Evolutionary conservation across 2,329 filamentous ascomycete genomes (phyloP).

Genomic region (Pseudomassariella vexata): DNA sequence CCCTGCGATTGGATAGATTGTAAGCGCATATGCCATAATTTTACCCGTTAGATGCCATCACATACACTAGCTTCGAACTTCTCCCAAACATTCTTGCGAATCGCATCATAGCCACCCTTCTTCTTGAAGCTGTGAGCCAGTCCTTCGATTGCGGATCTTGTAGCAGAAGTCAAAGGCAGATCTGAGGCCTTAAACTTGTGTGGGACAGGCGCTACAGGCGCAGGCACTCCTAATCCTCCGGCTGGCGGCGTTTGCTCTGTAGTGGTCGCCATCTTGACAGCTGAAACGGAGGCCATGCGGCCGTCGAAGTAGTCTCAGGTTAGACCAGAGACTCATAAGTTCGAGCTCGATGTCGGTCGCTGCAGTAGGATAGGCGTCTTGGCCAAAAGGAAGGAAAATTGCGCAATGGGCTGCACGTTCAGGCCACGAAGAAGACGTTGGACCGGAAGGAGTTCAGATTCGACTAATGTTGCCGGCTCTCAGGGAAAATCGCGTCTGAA

Average conservation of each 20-base stretch:
- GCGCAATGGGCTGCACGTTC: too few relatives aligned
- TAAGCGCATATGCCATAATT: too few relatives aligned
- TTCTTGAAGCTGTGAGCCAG: slow-evolving; percentile 81
- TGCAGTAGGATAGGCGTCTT: too few relatives aligned
- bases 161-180: slow-evolving; percentile 67
- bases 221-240: slow-evolving; percentile 11
- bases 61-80: slow-evolving; percentile 66
- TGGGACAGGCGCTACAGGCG: background rate
- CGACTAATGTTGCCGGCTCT: too few relatives aligned
- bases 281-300: slow-evolving; percentile 16
- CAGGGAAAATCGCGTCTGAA: too few relatives aligned
- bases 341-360: too few relatives aligned
- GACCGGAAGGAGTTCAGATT: too few relatives aligned
- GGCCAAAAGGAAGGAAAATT: too few relatives aligned
- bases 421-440: too few relatives aligned
- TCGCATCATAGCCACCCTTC: slow-evolving; percentile 74
- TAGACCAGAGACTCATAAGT: too few relatives aligned
- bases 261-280: slow-evolving; percentile 8
- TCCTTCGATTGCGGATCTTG: slow-evolving; percentile 66
- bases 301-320: too few relatives aligned
- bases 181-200: slow-evolving; percentile 67
- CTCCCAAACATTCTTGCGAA: slow-evolving; percentile 72
- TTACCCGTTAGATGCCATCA: slow-evolving; percentile 4
- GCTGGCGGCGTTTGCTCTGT: slow-evolving; percentile 20
- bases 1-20: slow-evolving; percentile 51